Evolutionary conservation across 805 yeast genomes (phyloP).

Genomic region (Blastobotrys muscicola): DNA sequence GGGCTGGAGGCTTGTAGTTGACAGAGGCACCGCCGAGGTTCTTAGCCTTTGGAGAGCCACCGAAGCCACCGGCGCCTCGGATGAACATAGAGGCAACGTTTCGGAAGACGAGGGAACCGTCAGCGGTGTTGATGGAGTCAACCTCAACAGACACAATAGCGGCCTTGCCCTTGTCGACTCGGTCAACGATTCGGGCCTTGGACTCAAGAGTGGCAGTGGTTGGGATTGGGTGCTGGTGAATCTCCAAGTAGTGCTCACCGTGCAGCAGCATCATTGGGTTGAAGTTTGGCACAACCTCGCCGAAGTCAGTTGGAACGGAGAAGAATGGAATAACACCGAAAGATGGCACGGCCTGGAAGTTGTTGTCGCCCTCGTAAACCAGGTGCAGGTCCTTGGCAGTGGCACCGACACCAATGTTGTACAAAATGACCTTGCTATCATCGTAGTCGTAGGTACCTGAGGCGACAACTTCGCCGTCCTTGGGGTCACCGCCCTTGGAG

Average conservation of each 20-base stretch:
- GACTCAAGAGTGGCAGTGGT: constrained; percentile 56
- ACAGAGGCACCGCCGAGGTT: constrained; percentile 54
- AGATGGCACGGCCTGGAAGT: constrained; percentile 81
- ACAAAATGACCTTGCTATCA: constrained; percentile 65
- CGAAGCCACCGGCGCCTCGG: constrained; percentile 55
- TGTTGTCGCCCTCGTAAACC: constrained; percentile 62
- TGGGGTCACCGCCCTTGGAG: constrained; percentile 30
- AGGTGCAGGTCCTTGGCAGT: constrained; percentile 65
- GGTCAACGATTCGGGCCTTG: constrained; percentile 56
- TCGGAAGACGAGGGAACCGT: constrained; percentile 64
- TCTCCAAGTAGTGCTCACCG: constrained; percentile 87
- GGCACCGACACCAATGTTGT: constrained; percentile 88
- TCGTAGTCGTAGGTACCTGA: constrained; percentile 45
- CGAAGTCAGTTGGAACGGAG: constrained; percentile 53
- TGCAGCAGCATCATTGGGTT: constrained; percentile 84
- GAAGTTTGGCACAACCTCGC: constrained; percentile 62
- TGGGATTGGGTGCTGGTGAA: constrained; percentile 71
- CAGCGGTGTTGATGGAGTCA: constrained; percentile 53
- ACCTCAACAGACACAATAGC: constrained; percentile 65
- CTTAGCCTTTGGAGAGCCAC: constrained; percentile 41
- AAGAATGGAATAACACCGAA: constrained; percentile 86
- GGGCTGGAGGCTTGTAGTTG: constrained; percentile 51
- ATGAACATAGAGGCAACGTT: constrained; percentile 81
- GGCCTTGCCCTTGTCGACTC: constrained; percentile 78
- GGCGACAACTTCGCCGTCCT: not conserved